These are phyloP conservation scores for Hibiscus tridactylites DNA, from an alignment of 345 rosid species.

Conservation along the genomic window DNA sequence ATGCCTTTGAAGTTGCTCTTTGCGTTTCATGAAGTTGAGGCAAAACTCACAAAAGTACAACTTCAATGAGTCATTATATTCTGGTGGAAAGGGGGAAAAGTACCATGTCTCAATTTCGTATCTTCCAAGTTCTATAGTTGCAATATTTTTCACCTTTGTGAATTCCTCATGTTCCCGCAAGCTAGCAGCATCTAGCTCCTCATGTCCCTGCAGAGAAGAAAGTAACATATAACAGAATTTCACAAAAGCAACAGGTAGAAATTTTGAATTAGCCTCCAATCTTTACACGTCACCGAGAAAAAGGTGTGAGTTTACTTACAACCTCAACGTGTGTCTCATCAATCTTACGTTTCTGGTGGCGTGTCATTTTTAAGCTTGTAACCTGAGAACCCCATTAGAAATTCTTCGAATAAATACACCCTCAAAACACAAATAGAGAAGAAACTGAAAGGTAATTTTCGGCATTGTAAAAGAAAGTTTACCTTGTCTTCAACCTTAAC, in stretches of 20 bases:
- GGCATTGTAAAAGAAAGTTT: neutral
- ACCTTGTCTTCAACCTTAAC: conserved; percentile 99
- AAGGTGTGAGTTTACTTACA: neutral
- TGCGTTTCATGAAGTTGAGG: conserved; percentile 96
- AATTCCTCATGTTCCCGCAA: conserved; percentile 98
- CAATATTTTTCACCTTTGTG: conserved; percentile 96
- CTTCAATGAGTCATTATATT: conserved; percentile 87
- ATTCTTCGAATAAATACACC: conserved; percentile 1
- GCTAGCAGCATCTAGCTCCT: conserved; percentile 99
- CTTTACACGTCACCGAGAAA: neutral
- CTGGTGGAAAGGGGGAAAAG: conserved; percentile 98
- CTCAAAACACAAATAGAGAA: neutral
- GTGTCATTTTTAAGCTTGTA: conserved; percentile 93
- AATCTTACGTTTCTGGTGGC: conserved; percentile 95
- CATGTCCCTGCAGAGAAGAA: conserved; percentile 61
- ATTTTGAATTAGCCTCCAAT: neutral
- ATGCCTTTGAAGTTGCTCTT: conserved; percentile 98
- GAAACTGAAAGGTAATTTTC: neutral
- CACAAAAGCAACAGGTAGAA: neutral
- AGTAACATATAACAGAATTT: neutral
- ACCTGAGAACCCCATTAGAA: conserved; percentile 38
- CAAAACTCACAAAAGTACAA: conserved; percentile 99
- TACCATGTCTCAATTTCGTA: conserved; percentile 99
- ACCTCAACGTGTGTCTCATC: conserved; percentile 98
- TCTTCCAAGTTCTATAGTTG: conserved; percentile 95